Evolutionary conservation across 345 rosid species (phyloP), one percentile per base, ranked within the genome.

Genomic region (Acer negundo): DNA sequence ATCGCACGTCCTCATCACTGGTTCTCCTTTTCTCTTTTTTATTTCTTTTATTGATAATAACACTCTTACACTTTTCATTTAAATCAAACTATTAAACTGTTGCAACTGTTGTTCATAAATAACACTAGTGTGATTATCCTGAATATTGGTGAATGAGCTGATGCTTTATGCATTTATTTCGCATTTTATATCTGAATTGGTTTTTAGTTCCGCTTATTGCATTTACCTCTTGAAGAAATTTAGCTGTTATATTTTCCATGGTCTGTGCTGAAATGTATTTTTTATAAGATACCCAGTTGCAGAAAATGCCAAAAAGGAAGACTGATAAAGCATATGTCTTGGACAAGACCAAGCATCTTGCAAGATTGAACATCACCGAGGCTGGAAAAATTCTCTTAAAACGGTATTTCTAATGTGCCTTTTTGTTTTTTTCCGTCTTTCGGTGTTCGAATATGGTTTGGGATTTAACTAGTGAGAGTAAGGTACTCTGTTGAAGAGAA

Each of bases 231-330:
- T 42, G 46, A 42, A 42, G 46, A 9, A 42, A 42, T 42, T 42
- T 42, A 42, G 42, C 16, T 23, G 22, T 53, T 24, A 51, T 46
- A 46, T 10, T 46, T 46, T 10, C 10, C 49, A 46, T 46, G 49
- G 20, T 69, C 71, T 16, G 66, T 75, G 28, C 90, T 89, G 84
- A 93, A 76, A 70, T 78, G 17, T 77, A 44, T 84, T 80, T 67
- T 73, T 78, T 87, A 31, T 61, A 90, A 96, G 99, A 97, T 87
- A 97, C 94, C 66, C 98, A 97, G 77, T 89, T 94, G 93, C 99
- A 94, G 95, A 97, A 91, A 85, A 91, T 88, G 87, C 99, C 99
- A 0, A 97, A 89, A 79, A 87, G 99, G 86, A 94, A 94, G 90
- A 97, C 99, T 6, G 98, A 97, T 74, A 89, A 77, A 84, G 92